Evolutionary conservation across 169 alveolate species (phyloP).

Genomic region (Plasmodium vinckei): DNA sequence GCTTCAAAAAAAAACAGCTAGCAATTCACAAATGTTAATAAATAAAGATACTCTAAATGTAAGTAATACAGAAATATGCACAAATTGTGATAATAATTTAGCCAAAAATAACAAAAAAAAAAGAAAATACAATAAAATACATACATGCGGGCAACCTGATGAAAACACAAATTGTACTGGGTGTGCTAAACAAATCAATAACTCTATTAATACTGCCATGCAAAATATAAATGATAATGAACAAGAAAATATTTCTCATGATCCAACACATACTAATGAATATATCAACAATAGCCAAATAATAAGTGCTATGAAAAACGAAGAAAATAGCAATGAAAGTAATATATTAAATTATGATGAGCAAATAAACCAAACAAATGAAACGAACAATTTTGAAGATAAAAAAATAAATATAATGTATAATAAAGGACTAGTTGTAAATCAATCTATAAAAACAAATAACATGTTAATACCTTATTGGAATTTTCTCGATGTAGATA

Average conservation of each 20-base stretch:
- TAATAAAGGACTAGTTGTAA: slow-evolving; percentile 68
- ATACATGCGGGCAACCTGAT: neutral
- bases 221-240: too few relatives aligned
- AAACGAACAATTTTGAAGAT: neutral
- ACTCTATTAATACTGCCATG: too few relatives aligned
- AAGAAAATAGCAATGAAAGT: neutral
- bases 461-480: slow-evolving; percentile 68
- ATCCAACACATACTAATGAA: neutral
- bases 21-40: neutral
- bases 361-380: neutral
- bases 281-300: neutral
- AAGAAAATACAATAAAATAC: slow-evolving; percentile 54
- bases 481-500: slow-evolving; percentile 67
- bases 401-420: slow-evolving; percentile 46
- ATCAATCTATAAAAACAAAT: slow-evolving; percentile 30
- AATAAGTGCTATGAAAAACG: too few relatives aligned
- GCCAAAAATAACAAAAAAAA: slow-evolving; percentile 49
- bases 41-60: neutral
- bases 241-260: neutral
- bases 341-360: neutral
- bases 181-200: neutral
- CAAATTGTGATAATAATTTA: neutral
- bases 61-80: neutral
- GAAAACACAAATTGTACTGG: neutral
- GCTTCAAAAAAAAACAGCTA: neutral